Evolutionary conservation across 1,139 yeast genomes (phyloP), one percentile per base, ranked within the genome.

Genomic region (Saccharomyces hybrid): DNA sequence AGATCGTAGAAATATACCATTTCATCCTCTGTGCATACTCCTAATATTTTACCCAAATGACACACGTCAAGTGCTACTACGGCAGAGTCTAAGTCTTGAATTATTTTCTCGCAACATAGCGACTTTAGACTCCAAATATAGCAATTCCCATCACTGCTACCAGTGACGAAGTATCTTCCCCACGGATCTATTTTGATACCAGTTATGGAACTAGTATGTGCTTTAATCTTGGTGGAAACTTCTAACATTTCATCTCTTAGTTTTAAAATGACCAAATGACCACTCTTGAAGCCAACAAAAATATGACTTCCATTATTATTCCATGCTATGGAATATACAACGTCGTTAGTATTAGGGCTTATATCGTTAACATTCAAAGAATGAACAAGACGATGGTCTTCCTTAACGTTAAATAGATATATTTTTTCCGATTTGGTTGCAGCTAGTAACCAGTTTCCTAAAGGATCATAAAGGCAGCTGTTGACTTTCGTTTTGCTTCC

Each of bases 81-180:
- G 1, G 82, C 74, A 62, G 79, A 81, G 64, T 83, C 84, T 2
- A 80, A 70, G 50, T 72, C 73, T 31, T 77, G 68, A 14, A 83
- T 70, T 0, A 80, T 78, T 42, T 69, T 67, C 21, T 68, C 62
- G 53, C 82, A 76, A 28, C 77, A 71, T 71, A 84, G 52, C 1
- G 77, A 74, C 2, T 68, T 58, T 6, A 81, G 67, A 48, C 75
- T 74, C 88, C 90, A 86, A 11, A 83, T 53, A 26, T 84, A 76
- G n/a, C 85, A 78, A 31, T 82, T 77, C 5, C 93, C 93, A 63
- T 86, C 93, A 53, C 79, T 78, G n/a, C 86, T 76, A 0, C 89
- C 93, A 2, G 78, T 78, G 1, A 80, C 78, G 11, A 86, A 61
- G 60, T 70, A 79, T 24, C 71, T 64, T 0, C 88, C 93, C 54